Base-by-base conservation (phyloP, 2,329 filamentous ascomycete genomes). In the Aureobasidium pullulans region DNA sequence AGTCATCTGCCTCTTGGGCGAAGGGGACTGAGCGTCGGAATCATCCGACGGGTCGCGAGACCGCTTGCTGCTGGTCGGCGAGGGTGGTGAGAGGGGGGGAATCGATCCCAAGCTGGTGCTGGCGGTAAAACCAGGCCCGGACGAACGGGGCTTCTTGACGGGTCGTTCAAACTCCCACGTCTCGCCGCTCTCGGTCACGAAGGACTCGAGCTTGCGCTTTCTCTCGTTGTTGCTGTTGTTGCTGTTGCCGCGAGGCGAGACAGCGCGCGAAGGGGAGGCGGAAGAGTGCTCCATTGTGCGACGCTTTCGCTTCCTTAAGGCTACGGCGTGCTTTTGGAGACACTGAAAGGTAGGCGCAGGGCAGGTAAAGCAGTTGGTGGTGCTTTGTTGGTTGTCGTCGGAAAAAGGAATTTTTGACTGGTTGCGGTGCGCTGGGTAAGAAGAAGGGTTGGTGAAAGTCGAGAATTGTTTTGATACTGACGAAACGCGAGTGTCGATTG, bases 301-400 rank as follows among this genome's bases (percentile, higher is more conserved):
- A 57, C 43, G 34, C 42, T 57, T 57, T 48, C 54, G 54, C 54
- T 57, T 57, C 23, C 19, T 57, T n/a, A 47, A 57, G 53, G 53
- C 53, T 57, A 57, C 53, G 37, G 42, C 43, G 53, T 48, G 53
- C 42, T 19, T 44, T 31, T 57, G 34, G 54, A 31, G 31, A 34
- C 32, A 34, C 54, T 47, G 13, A 10, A 11, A 11, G 11, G 34
- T 19, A 19, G 43, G 15, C 29, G 43, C 43, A 48, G 23, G 32
- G 54, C 54, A 57, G 23, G 13, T 31, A 7, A 57, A 39, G 43
- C 42, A 57, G 43, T 52, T 52, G 48, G 34, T 44, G 31, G 50
- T 43, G 50, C 50, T 43, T 23, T 54, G 39, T n/a, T 52, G 23
- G 13, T 57, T 16, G 53, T 47, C n/a, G 54, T 47, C 44, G 32